Percentiles rank a stretch among this genome's conserved stretches.
Evolutionary conservation across 2,329 filamentous ascomycete species (phyloP).

Genomic region (Fusarium tjaetaba): DNA sequence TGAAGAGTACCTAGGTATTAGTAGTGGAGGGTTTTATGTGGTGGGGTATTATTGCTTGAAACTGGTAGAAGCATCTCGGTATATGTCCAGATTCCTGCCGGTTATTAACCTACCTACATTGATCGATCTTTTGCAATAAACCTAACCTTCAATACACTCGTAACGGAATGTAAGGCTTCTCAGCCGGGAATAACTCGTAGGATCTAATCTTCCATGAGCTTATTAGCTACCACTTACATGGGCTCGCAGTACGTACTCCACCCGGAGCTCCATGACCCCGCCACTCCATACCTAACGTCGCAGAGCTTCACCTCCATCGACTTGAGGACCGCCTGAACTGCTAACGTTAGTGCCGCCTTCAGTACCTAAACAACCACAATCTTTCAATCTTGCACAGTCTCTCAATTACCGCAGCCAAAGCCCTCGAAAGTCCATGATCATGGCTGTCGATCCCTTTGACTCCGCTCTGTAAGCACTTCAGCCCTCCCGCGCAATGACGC

Average conservation of each 20-base stretch:
- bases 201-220: neutral
- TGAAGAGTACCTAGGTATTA: neutral
- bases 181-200: neutral
- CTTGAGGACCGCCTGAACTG: neutral
- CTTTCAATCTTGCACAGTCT: neutral
- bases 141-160: neutral
- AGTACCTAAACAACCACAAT: neutral
- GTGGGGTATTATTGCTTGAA: neutral
- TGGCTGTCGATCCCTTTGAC: constrained; percentile 75
- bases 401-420: neutral
- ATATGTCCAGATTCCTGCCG: neutral
- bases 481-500: neutral
- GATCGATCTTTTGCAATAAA: neutral
- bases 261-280: constrained; percentile 39
- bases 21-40: neutral
- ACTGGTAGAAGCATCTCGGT: neutral
- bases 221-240: neutral
- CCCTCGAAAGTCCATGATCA: constrained; percentile 36
- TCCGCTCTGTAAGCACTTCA: constrained; percentile 73
- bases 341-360: neutral
- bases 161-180: neutral
- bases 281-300: constrained; percentile 33
- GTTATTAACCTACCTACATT: neutral
- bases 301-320: constrained; percentile 34
- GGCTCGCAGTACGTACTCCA: constrained; percentile 25